These are phyloP conservation scores for Botryosphaeria dothidea DNA, from an alignment of 2,329 filamentous ascomycete species.

Conservation along the genomic window DNA sequence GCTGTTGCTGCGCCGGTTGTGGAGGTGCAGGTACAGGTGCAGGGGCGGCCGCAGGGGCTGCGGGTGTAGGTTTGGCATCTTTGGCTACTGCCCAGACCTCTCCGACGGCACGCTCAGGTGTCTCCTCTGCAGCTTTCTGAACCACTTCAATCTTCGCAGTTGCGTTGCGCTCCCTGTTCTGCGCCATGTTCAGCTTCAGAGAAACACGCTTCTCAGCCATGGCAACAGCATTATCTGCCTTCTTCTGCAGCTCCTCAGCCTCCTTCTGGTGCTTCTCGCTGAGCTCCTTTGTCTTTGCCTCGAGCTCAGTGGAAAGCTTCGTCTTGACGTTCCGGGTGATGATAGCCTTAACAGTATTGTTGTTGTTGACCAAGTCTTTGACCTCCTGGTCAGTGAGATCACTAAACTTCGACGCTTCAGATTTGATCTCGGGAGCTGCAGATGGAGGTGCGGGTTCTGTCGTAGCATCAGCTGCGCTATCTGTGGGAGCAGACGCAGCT, in stretches of 20 bases:
- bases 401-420: conserved; percentile 27
- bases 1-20: background rate
- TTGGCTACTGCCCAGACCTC: conserved; percentile 88
- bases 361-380: conserved; percentile 51
- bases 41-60: conserved; percentile 10
- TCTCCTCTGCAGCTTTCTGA: conserved; percentile 78
- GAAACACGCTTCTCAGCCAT: conserved; percentile 75
- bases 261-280: conserved; percentile 25
- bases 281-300: conserved; percentile 35
- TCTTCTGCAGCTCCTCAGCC: conserved; percentile 38
- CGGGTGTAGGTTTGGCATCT: conserved; percentile 52
- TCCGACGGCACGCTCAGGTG: conserved; percentile 76
- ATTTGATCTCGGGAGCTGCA: conserved; percentile 34
- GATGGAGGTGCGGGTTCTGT: conserved; percentile 23
- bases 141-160: conserved; percentile 76
- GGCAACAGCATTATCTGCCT: conserved; percentile 56
- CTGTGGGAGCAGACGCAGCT: background rate
- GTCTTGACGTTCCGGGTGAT: conserved; percentile 60
- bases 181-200: conserved; percentile 75
- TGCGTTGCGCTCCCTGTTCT: conserved; percentile 65
- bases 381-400: conserved; percentile 52
- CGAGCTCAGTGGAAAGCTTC: conserved; percentile 43
- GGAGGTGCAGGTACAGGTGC: conserved; percentile 13
- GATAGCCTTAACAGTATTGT: conserved; percentile 51
- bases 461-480: conserved; percentile 12